Percentiles rank a stretch among this genome's conserved stretches.
Evolutionary conservation across 2,329 filamentous ascomycete species (phyloP).

Genomic region (Colletotrichum endophyticum): DNA sequence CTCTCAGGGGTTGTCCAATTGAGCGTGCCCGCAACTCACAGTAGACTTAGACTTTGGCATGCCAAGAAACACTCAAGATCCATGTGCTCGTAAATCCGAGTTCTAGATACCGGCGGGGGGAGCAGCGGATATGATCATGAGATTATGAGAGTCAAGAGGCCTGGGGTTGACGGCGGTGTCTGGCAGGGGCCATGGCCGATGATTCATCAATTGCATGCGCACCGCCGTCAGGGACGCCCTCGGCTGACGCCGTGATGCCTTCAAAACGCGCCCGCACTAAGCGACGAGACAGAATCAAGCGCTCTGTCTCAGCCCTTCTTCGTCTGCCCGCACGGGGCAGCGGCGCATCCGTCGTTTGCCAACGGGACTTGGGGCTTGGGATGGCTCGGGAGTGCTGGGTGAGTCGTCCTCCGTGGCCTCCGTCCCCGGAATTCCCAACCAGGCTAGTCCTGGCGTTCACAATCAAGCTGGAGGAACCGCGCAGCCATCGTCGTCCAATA

Average conservation of each 20-base stretch:
- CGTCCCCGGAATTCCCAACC: neutral
- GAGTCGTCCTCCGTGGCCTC: neutral
- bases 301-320: neutral
- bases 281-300: neutral
- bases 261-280: conserved; percentile 10
- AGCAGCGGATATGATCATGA: neutral
- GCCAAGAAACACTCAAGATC: neutral
- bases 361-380: neutral
- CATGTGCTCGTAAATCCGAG: neutral
- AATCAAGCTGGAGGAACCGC: neutral
- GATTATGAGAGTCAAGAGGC: neutral
- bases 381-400: neutral
- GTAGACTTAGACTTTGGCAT: neutral
- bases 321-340: neutral
- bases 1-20: neutral
- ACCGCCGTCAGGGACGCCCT: neutral
- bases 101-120: neutral
- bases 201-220: neutral
- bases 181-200: neutral
- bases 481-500: neutral
- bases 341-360: neutral
- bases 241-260: conserved; percentile 4
- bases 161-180: neutral
- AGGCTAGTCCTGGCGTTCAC: neutral
- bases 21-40: neutral